Evolutionary conservation across 2,329 filamentous ascomycete genomes (phyloP), one percentile per base, ranked within the genome.

Genomic region (Talaromyces sp.): DNA sequence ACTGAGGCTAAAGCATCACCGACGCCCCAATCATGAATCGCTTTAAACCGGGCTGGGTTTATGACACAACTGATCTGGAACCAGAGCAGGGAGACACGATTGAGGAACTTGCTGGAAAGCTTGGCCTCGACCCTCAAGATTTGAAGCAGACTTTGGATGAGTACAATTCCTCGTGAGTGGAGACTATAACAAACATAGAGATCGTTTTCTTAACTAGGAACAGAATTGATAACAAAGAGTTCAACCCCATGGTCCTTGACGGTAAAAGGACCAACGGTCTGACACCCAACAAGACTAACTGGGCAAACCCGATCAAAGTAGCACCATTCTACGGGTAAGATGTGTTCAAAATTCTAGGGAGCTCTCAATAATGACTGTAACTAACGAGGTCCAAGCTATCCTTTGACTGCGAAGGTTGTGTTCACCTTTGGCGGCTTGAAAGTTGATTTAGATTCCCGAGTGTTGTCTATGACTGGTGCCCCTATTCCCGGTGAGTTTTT

Each of bases 1-100:
- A 21, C n/a, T 3, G 8, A 49, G 24, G 4, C n/a, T 13, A 13
- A 49, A 49, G 43, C 65, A 66, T 77, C 59, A 77, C 76, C 9
- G 76, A 78, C 61, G 68, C 71, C 21, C 68, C 68, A 10, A 77
- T 78, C 65, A 75, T 77, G 75, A 68, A 77, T 41, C 68, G 71
- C 3, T 78, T 78, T 70, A 69, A 74, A 29, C 75, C 75, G 14
- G 72, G 71, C 52, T 78, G 75, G 76, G 77, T 77, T 4, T 78
- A 75, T 56, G 75, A 78, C 21, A 78, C 76, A 1, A 77, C 76
- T 1, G 75, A 78, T 58, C 65, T 74, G 38, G 73, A 75, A 51
- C 77, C 75, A 7, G 73, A 75, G 63, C 67, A 74, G 56, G 73
- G 72, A 10, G 70, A 77, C 46, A 75, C 74, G 3, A 78, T 77